These are phyloP conservation scores for Darksidea phi DNA, from an alignment of 495 filamentous ascomycete species.

Conservation along the genomic window DNA sequence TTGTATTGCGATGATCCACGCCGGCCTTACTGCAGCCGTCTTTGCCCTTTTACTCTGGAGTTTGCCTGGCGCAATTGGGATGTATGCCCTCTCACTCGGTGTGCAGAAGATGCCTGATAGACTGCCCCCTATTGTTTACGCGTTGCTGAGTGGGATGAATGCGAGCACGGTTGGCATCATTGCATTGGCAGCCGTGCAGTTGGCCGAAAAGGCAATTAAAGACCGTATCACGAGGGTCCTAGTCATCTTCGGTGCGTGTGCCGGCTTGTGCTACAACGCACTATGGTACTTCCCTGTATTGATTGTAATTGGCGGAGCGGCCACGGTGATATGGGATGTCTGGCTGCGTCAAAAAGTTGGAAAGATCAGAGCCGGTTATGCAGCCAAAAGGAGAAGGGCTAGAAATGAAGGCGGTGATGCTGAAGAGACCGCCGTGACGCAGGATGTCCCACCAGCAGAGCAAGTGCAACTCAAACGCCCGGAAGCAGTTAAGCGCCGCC, in stretches of 20 bases:
- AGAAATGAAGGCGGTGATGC: constrained; percentile 8
- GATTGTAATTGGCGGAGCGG: constrained; percentile 59
- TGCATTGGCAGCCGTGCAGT: constrained; percentile 71
- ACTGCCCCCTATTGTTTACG: constrained; percentile 68
- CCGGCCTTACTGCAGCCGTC: constrained; percentile 61
- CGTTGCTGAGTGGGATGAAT: constrained; percentile 75
- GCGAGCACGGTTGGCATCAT: constrained; percentile 77
- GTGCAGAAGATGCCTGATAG: constrained; percentile 59
- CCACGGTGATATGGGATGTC: constrained; percentile 61
- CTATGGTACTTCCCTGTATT: constrained; percentile 82
- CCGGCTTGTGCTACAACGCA: constrained; percentile 72
- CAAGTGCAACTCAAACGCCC: constrained; percentile 8
- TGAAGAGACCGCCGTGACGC: constrained; percentile 18
- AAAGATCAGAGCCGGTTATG: constrained; percentile 25
- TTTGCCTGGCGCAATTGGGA: constrained; percentile 73
- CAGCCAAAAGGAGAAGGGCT: constrained; percentile 3
- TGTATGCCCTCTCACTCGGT: constrained; percentile 70
- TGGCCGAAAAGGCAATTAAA: constrained; percentile 71
- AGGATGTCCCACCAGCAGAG: constrained; percentile 10
- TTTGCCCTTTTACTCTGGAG: constrained; percentile 71
- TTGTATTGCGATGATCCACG: constrained; percentile 66
- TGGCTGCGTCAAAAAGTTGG: constrained; percentile 49
- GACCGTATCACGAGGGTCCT: constrained; percentile 67
- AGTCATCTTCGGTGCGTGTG: constrained; percentile 66
- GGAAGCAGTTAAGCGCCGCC: constrained; percentile 9